Percentiles rank a stretch among this genome's conserved stretches.
These are phyloP conservation scores for Chrysochromulina tobinii DNA, from an alignment of 78 protist genomes.

Conservation along the genomic window DNA sequence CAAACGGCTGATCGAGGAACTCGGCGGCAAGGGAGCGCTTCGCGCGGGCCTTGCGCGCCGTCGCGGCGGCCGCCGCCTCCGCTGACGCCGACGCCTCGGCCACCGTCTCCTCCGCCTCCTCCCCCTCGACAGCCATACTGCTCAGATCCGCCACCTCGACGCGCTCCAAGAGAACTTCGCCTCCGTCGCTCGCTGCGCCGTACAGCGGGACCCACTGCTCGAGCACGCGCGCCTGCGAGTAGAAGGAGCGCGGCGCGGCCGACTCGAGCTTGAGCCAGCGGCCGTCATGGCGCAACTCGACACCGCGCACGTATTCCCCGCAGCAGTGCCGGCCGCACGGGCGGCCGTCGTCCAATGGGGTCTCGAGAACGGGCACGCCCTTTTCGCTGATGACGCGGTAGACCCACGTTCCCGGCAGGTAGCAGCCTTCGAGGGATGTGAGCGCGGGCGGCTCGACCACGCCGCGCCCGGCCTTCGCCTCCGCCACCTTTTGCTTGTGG, in stretches of 20 bases:
- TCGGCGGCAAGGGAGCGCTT: neutral
- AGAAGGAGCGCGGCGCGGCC: neutral
- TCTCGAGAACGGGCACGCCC: neutral
- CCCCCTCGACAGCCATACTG: neutral
- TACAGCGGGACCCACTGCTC: neutral
- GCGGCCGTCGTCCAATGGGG: neutral
- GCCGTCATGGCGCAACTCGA: neutral
- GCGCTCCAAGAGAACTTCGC: too few relatives aligned
- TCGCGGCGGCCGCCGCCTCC: neutral
- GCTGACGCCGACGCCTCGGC: neutral
- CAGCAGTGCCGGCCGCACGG: neutral
- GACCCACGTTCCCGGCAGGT: neutral
- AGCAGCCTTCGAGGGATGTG: slow-evolving; percentile 8
- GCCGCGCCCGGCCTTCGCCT: slow-evolving; percentile 16
- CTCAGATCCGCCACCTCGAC: neutral
- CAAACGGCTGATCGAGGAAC: neutral
- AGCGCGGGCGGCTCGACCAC: neutral
- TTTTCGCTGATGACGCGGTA: neutral
- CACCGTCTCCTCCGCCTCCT: neutral
- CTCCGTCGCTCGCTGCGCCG: neutral
- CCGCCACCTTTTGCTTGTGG: neutral
- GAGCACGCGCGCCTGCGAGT: neutral
- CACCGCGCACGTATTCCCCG: neutral
- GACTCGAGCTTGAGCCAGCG: neutral
- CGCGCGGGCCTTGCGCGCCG: neutral